Percentiles rank a stretch among this genome's conserved stretches.
phyloP scores from a whole-genome alignment of 2,329 filamentous ascomycete species.

The Uncinocarpus reesii region DNA sequence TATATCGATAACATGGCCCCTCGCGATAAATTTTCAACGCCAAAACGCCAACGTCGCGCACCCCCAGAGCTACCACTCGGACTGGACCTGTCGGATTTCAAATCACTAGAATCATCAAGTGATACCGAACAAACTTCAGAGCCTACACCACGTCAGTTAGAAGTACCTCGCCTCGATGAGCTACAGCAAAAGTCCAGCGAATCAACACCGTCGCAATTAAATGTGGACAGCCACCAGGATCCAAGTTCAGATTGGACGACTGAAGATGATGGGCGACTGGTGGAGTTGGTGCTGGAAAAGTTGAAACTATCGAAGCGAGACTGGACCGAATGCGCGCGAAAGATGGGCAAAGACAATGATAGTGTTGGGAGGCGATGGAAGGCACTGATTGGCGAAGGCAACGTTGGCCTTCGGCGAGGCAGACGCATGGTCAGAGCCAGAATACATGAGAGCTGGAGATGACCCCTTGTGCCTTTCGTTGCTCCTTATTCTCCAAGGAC shows the following conservation, averaged over 20 bases:
- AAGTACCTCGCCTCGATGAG: background rate
- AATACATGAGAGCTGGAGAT: constrained; percentile 23
- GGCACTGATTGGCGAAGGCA: constrained; percentile 35
- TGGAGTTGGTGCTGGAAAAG: constrained; percentile 38
- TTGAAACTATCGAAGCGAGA: constrained; percentile 35
- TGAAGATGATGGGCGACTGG: constrained; percentile 35
- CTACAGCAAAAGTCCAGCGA: constrained; percentile 22
- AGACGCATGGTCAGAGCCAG: constrained; percentile 22
- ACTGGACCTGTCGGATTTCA: constrained; percentile 36
- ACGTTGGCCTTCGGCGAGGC: constrained; percentile 32
- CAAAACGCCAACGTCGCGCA: constrained; percentile 36
- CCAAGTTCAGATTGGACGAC: constrained; percentile 27
- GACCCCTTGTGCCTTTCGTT: constrained; percentile 6
- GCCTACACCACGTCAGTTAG: background rate
- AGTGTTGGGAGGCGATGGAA: constrained; percentile 37
- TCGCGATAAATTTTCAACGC: constrained; percentile 31
- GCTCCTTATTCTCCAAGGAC: background rate
- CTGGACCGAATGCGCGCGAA: constrained; percentile 38
- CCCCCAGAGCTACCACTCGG: constrained; percentile 39
- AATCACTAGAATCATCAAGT: constrained; percentile 27
- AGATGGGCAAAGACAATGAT: constrained; percentile 33
- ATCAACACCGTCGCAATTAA: constrained; percentile 23
- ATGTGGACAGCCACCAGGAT: constrained; percentile 15
- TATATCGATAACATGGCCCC: constrained; percentile 12
- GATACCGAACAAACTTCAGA: background rate